These are phyloP conservation scores for Ajuga reptans DNA, from an alignment of 305 asterid species.

Conservation along the genomic window DNA sequence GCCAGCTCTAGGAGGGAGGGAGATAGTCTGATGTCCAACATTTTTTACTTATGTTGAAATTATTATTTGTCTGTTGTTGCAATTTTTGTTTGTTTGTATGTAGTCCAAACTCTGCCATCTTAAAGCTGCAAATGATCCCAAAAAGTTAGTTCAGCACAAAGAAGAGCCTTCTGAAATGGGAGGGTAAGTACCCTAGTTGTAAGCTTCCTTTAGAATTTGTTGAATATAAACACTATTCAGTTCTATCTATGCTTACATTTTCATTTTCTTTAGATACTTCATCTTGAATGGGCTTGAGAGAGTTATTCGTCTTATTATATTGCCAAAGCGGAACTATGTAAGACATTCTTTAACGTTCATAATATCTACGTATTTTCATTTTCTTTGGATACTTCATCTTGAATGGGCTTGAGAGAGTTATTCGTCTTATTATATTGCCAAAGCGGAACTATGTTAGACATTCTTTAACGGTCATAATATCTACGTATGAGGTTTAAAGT, in stretches of 20 bases:
- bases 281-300: constrained; percentile 93
- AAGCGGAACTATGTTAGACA: constrained; percentile 78
- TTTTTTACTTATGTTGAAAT: background rate
- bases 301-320: constrained; percentile 69
- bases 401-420: constrained; percentile 92
- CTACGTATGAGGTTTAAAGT: background rate
- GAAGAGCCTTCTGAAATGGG: constrained; percentile 99
- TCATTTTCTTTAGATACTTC: constrained; percentile 56
- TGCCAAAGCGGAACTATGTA: constrained; percentile 86
- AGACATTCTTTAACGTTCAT: constrained; percentile 26
- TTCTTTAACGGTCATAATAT: constrained; percentile 7
- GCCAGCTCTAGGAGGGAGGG: too few species aligned
- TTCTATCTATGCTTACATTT: constrained; percentile 1
- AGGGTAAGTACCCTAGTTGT: constrained; percentile 50
- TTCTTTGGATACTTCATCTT: constrained; percentile 70
- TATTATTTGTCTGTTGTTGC: constrained; percentile 7
- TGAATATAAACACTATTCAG: constrained; percentile 5
- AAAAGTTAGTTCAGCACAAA: constrained; percentile 43
- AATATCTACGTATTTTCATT: constrained; percentile 1
- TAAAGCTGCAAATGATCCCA: constrained; percentile 42
- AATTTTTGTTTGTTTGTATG: constrained; percentile 23
- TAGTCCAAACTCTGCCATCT: constrained; percentile 81
- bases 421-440: constrained; percentile 74
- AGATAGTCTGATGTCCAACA: background rate
- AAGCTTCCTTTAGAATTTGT: background rate